Evolutionary conservation across 495 filamentous ascomycete species (phyloP).

Genomic region (Neohortaea acidophila): DNA sequence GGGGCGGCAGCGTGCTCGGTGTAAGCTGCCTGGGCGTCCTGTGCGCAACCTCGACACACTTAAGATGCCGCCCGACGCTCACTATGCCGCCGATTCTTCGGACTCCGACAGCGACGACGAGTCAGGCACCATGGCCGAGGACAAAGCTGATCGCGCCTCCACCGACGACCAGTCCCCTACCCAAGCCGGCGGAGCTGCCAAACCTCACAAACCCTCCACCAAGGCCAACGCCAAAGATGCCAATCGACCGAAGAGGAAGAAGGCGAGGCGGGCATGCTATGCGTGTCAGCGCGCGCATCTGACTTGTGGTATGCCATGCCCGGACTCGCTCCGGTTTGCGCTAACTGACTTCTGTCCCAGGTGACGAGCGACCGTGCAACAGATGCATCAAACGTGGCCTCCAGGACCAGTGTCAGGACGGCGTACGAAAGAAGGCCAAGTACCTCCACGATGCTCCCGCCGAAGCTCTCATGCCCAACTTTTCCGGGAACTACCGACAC

Average conservation of each 20-base stretch:
- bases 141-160: conserved; percentile 41
- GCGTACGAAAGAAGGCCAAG: conserved; percentile 95
- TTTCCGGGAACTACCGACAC: conserved; percentile 34
- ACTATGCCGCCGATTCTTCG: conserved; percentile 35
- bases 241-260: conserved; percentile 76
- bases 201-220: conserved; percentile 41
- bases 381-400: conserved; percentile 87
- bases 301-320: conserved; percentile 70
- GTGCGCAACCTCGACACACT: conserved; percentile 8
- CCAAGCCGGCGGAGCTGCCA: conserved; percentile 28
- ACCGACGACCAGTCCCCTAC: conserved; percentile 40
- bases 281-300: conserved; percentile 95
- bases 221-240: conserved; percentile 61
- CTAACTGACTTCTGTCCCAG: conserved; percentile 26
- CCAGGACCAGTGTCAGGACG: conserved; percentile 82
- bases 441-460: conserved; percentile 92
- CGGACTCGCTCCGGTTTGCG: neutral
- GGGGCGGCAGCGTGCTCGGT: conserved; percentile 1
- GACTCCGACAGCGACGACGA: conserved; percentile 35
- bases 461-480: conserved; percentile 51
- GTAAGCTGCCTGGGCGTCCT: too few relatives aligned
- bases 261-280: conserved; percentile 87
- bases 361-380: conserved; percentile 79
- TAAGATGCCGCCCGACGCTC: conserved; percentile 40
- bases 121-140: conserved; percentile 38